Conservation (phyloP, 768 basidiomycete species). For the Thelephora aurantiotincta region DNA sequence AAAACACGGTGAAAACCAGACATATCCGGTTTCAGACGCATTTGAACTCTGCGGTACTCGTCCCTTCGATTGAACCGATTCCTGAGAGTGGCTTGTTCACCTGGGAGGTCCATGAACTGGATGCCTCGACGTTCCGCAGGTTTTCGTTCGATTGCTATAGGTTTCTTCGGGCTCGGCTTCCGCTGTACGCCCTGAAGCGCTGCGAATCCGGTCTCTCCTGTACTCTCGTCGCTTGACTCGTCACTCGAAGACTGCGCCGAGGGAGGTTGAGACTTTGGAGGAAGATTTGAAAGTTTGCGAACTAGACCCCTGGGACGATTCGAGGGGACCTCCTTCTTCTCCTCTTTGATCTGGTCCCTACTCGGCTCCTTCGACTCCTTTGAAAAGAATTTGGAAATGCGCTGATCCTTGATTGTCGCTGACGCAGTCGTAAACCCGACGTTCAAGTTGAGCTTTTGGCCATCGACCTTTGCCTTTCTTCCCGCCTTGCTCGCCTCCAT, state of each 20-base stretch:
- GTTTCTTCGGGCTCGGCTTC: conserved; percentile 34
- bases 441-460: not conserved
- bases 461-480: not conserved
- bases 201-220: conserved; percentile 28
- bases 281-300: not conserved
- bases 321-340: not conserved
- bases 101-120: conserved; percentile 44
- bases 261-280: conserved; percentile 4
- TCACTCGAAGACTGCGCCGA: conserved; percentile 13
- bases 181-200: conserved; percentile 46
- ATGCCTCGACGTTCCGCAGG: conserved; percentile 45
- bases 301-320: not conserved
- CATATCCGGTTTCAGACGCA: conserved; percentile 75
- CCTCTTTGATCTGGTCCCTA: conserved; percentile 6
- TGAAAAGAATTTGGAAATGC: conserved; percentile 1
- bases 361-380: conserved; percentile 24
- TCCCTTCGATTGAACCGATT: conserved; percentile 42
- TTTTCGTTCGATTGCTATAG: conserved; percentile 16
- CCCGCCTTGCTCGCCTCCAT: not conserved
- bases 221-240: conserved; percentile 31
- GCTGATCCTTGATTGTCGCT: conserved; percentile 6
- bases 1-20: conserved; percentile 63
- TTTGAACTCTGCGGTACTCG: conserved; percentile 42
- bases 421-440: conserved; percentile 3
- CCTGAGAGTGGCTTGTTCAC: conserved; percentile 27